A percentile compares a stretch with the other conserved stretches of the same genome.
phyloP scores from a whole-genome alignment of 257 asterid genomes.

The Nicotiana undulata region DNA sequence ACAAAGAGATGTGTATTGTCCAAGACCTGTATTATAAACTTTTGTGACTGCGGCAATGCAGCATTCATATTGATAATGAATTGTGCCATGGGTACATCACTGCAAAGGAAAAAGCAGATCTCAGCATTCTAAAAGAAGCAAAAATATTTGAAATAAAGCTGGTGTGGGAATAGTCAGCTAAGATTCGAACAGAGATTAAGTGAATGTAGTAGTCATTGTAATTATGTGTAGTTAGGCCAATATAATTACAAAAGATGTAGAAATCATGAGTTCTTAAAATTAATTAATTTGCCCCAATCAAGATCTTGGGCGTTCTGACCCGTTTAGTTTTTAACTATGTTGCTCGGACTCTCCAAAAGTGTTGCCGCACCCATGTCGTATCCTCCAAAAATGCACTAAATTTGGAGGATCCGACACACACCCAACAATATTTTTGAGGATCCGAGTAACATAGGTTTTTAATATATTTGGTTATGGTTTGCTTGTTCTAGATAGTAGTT shows the following conservation, averaged over 20 bases:
- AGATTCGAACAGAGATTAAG: neutral
- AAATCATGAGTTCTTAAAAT: neutral
- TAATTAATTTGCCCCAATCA: neutral
- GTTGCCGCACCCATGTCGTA: too few relatives aligned
- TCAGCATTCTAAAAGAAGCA: neutral
- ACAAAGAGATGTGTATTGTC: conserved; percentile 74
- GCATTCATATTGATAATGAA: conserved; percentile 78
- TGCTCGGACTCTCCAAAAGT: too few relatives aligned
- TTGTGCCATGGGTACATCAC: conserved; percentile 90
- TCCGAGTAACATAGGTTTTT: neutral
- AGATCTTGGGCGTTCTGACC: neutral
- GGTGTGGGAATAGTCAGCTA: neutral
- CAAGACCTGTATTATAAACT: conserved; percentile 62
- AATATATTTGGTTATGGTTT: neutral
- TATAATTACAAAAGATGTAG: neutral
- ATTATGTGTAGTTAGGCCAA: neutral
- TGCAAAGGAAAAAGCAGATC: conserved; percentile 16
- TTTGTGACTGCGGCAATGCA: conserved; percentile 59
- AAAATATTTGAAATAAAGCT: neutral
- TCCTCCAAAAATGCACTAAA: too few relatives aligned
- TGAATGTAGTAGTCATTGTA: neutral
- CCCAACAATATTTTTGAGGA: too few relatives aligned
- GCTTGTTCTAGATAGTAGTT: neutral
- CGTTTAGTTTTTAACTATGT: neutral
- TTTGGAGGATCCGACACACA: too few relatives aligned